phyloP scores from a whole-genome alignment of 2,329 filamentous ascomycete species.

The Ophiostoma perfectum region DNA sequence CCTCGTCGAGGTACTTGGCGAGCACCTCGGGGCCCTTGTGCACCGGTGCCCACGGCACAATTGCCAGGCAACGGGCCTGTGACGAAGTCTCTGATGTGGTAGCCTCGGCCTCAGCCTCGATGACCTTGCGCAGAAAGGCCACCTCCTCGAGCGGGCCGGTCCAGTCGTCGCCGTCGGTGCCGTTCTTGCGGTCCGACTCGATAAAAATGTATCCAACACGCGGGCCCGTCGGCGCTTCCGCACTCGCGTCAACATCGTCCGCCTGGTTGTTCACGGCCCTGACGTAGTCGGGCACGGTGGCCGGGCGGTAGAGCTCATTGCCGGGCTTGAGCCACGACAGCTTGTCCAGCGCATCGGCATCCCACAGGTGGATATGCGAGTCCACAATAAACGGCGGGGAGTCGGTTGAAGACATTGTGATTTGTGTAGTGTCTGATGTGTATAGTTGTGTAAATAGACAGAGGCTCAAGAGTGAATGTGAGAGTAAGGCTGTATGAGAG shows the following conservation, averaged over 20 bases:
- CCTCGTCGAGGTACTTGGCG: constrained; percentile 58
- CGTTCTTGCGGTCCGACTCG: constrained; percentile 71
- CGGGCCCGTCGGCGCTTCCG: constrained; percentile 35
- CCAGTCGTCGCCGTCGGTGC: constrained; percentile 57
- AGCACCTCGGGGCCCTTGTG: constrained; percentile 57
- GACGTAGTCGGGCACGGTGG: constrained; percentile 59
- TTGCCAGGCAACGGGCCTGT: constrained; percentile 56
- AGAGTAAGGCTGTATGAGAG: too few relatives aligned
- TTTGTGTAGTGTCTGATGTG: not conserved
- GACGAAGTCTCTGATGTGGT: constrained; percentile 34
- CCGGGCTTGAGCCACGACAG: constrained; percentile 64
- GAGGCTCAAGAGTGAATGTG: too few relatives aligned
- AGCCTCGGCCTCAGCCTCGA: constrained; percentile 49
- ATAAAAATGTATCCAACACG: constrained; percentile 71
- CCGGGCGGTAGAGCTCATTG: constrained; percentile 56
- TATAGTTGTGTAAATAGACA: not conserved
- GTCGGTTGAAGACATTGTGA: constrained; percentile 21
- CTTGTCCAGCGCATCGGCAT: constrained; percentile 57
- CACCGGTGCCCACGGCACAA: constrained; percentile 83
- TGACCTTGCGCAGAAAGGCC: constrained; percentile 60
- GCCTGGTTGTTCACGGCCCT: constrained; percentile 22
- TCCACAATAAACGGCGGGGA: constrained; percentile 59
- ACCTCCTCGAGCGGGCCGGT: constrained; percentile 66
- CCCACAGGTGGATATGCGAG: constrained; percentile 87
- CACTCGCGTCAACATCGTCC: constrained; percentile 24